Percentiles rank a stretch among this genome's conserved stretches.
phyloP scores from a whole-genome alignment of 2,329 filamentous ascomycete genomes.

The Arthrobotrys sphaeroides region DNA sequence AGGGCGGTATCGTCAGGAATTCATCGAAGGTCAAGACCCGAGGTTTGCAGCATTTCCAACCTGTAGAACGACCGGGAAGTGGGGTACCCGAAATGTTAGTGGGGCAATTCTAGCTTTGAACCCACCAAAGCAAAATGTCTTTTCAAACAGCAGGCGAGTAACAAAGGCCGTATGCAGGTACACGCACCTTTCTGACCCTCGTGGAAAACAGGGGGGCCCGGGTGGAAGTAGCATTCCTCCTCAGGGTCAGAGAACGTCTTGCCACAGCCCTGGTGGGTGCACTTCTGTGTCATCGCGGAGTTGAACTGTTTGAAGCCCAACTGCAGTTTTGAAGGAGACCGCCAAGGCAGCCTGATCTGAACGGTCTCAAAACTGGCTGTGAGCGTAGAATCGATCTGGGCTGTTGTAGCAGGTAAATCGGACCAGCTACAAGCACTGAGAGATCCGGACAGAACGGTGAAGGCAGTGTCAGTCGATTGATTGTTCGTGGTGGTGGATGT shows the following conservation, averaged over 20 bases:
- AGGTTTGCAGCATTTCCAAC: slow-evolving; percentile 98
- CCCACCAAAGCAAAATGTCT: background rate
- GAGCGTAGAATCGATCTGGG: no score
- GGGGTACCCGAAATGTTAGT: slow-evolving; percentile 27
- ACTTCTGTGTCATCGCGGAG: slow-evolving; percentile 73
- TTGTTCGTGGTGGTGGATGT: background rate
- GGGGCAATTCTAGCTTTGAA: no score
- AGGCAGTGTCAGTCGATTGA: no score
- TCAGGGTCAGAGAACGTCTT: slow-evolving; percentile 84
- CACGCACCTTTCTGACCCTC: slow-evolving; percentile 93
- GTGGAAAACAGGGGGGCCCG: slow-evolving; percentile 92
- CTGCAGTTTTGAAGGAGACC: background rate
- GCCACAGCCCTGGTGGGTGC: slow-evolving; percentile 94
- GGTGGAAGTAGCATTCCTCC: slow-evolving; percentile 90
- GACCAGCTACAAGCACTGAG: no score
- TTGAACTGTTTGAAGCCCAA: background rate
- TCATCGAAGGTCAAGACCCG: slow-evolving; percentile 97
- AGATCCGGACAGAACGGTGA: no score
- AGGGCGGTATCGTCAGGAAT: slow-evolving; percentile 90
- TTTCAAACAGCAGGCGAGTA: slow-evolving; percentile 1
- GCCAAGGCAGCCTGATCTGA: no score
- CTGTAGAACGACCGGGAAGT: slow-evolving; percentile 65
- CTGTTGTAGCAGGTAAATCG: no score
- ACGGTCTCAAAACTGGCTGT: no score
- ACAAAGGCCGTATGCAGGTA: background rate